These are phyloP conservation scores for Bocquillonia castaneifolia DNA, from an alignment of 441 rosid genomes.

Conservation along the genomic window DNA sequence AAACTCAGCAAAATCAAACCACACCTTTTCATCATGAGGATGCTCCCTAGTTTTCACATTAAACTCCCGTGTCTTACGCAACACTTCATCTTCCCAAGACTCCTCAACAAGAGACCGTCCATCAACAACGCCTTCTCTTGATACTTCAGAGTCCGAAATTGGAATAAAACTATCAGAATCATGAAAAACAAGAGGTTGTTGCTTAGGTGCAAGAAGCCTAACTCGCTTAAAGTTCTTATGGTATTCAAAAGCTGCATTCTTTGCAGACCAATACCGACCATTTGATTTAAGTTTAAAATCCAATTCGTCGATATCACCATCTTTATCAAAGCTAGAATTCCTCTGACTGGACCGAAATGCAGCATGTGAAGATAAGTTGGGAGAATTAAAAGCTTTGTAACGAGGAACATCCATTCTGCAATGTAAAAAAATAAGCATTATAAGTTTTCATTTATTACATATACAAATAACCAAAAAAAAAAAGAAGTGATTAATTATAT, in stretches of 20 bases:
- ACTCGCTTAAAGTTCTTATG: conserved; percentile 57
- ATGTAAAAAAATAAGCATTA: conserved; percentile 6
- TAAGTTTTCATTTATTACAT: neutral
- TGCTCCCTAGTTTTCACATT: conserved; percentile 70
- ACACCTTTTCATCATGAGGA: conserved; percentile 66
- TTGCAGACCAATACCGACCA: conserved; percentile 85
- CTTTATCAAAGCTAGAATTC: conserved; percentile 44
- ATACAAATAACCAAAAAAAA: neutral
- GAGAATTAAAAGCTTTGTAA: conserved; percentile 45
- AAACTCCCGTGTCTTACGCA: conserved; percentile 72
- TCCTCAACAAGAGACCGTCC: conserved; percentile 45
- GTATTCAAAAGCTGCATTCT: conserved; percentile 62
- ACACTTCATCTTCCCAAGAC: conserved; percentile 93
- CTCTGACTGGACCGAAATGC: conserved; percentile 32
- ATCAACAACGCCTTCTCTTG: conserved; percentile 28
- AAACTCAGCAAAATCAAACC: conserved; percentile 80
- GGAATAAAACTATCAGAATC: conserved; percentile 59
- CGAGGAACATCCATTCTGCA: conserved; percentile 89
- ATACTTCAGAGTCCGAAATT: conserved; percentile 37
- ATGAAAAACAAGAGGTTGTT: conserved; percentile 26
- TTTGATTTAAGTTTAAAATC: conserved; percentile 57
- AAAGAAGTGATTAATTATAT: neutral
- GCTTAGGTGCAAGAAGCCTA: conserved; percentile 42
- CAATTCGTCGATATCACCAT: conserved; percentile 62
- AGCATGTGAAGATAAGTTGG: conserved; percentile 34